Evolutionary conservation across 1,284 basidiomycete genomes (phyloP), one percentile per base, ranked within the genome.

Genomic region (Coriolopsis trogii): DNA sequence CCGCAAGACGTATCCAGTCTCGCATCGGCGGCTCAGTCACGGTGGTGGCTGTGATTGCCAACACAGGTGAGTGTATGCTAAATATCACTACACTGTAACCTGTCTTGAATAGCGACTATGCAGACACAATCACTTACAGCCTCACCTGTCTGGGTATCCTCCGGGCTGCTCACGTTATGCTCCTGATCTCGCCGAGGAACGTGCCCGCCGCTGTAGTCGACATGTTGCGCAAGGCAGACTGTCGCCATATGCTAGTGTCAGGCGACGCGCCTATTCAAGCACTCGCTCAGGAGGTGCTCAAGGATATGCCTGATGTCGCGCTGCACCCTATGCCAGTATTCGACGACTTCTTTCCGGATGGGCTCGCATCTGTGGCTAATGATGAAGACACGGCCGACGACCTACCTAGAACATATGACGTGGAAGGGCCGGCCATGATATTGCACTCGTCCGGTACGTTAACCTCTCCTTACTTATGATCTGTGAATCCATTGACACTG

Each of bases 111-210:
- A 6, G 34, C 16, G 10, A 10, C n/a, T 12, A 9, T 18, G 1
- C 28, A 69, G 71, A 73, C 45, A 66, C 69, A 7, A 60, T 70
- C 53, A 68, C 69, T 1, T 71, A 65, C 28, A 59, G 60, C 43
- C 59, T 63, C 18, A 58, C 60, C 18, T 44, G 63, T 18, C 45
- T 66, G n/a, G 70, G 70, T 10, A 61, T 69, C 28, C 23, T 70
- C 13, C 60, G 69, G 3, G 65, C 71, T 0, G 70, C 69, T 12
- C 65, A 61, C 46, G 53, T 59, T 0, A 61, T 62, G 34, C 58
- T 64, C 40, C 41, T 56, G 8, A 58, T 64, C 16, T 64, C 63
- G n/a, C 53, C 54, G 0, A 48, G 63, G 4, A 64, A 64, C 31
- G 54, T 46, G 7, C 49, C 58, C 0, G 53, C 50, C 3, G 63